These are phyloP conservation scores for Niebla homalea DNA, from an alignment of 495 filamentous ascomycete species.

Conservation along the genomic window DNA sequence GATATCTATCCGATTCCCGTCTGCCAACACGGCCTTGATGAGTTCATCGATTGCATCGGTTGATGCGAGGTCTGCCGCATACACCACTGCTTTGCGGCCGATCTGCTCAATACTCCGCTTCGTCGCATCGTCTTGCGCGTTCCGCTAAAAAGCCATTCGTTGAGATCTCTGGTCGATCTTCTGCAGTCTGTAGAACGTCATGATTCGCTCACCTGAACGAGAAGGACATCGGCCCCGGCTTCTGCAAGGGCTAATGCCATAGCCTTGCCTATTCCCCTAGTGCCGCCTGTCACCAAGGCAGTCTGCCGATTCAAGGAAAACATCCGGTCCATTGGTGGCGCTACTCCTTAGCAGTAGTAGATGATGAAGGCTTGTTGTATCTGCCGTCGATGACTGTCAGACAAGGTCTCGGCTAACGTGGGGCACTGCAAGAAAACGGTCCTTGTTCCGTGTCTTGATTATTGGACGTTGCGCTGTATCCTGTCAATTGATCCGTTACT, in stretches of 20 bases:
- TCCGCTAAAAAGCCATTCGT: conserved; percentile 34
- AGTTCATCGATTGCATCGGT: conserved; percentile 44
- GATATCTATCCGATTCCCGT: conserved; percentile 49
- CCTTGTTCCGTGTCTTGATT: too few relatives aligned
- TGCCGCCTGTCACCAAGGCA: conserved; percentile 76
- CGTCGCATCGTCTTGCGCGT: conserved; percentile 50
- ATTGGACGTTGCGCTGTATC: too few relatives aligned
- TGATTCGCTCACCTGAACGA: conserved; percentile 36
- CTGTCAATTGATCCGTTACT: too few relatives aligned
- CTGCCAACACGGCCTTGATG: conserved; percentile 44
- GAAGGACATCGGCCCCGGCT: conserved; percentile 69
- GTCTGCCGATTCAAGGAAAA: conserved; percentile 45
- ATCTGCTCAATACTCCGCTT: conserved; percentile 45
- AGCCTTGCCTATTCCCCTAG: conserved; percentile 73
- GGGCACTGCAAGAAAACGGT: too few relatives aligned
- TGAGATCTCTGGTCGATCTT: neutral
- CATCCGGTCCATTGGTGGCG: neutral
- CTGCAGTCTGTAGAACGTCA: neutral
- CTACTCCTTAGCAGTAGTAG: neutral
- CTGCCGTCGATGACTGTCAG: too few relatives aligned
- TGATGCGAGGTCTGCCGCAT: conserved; percentile 60
- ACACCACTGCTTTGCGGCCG: conserved; percentile 55
- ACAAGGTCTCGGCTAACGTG: too few relatives aligned
- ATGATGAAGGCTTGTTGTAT: too few relatives aligned
- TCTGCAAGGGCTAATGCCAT: conserved; percentile 74